Evolutionary conservation across 768 basidiomycete genomes (phyloP).

Genomic region (Lactarius quietus): DNA sequence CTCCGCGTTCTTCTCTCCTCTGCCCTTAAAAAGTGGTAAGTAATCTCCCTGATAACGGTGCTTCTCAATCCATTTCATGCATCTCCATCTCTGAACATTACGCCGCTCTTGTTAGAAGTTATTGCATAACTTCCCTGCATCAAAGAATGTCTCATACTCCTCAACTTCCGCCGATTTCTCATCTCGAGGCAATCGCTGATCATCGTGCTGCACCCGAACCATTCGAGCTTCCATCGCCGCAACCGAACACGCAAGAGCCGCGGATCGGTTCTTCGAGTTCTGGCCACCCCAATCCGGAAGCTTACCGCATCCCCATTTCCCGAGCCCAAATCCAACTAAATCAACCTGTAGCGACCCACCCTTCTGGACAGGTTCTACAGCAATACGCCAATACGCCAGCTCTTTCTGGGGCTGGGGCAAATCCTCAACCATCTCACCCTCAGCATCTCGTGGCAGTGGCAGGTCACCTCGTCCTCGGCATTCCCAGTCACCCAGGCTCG

Average conservation of each 20-base stretch:
- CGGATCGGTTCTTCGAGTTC: not conserved
- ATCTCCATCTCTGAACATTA: not conserved
- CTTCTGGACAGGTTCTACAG: not conserved
- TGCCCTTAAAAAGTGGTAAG: not conserved
- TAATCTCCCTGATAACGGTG: not conserved
- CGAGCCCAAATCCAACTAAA: not conserved
- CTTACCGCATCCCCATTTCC: not conserved
- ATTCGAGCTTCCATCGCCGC: not conserved
- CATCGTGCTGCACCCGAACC: not conserved
- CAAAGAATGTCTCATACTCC: not conserved
- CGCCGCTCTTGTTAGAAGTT: not conserved
- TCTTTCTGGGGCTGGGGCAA: not conserved
- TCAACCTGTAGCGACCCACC: not conserved
- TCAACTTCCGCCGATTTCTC: slow-evolving; percentile 2
- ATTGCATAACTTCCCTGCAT: not conserved
- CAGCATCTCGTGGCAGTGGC: not conserved
- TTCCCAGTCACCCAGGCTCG: not conserved
- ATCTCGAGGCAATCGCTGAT: not conserved
- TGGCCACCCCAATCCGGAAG: not conserved
- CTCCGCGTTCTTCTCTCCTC: not conserved
- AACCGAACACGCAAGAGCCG: not conserved
- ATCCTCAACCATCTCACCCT: not conserved
- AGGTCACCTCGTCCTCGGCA: not conserved
- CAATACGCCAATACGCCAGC: not conserved
- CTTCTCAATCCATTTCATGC: not conserved